Evolutionary conservation across 441 rosid species (phyloP), one percentile per base, ranked within the genome.

Genomic region (Pelargonium myrrhifolium): DNA sequence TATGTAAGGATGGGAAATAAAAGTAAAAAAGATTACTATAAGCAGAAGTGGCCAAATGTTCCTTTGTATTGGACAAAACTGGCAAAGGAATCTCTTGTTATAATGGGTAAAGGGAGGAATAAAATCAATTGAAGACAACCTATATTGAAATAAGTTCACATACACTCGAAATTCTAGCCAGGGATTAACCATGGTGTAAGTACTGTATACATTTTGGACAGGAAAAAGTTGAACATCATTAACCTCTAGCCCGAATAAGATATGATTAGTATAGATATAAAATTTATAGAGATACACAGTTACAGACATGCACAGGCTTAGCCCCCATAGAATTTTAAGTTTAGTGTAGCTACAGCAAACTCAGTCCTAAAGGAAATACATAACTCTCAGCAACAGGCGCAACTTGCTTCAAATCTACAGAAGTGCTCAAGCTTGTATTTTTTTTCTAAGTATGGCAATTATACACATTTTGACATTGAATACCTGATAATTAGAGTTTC

Each of bases 21-120:
- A 42, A 24, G 24, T 58, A 37, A 72, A 26, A 72, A 12, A 4
- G 12, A 65, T 61, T 15, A 51, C 20, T 65, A 59, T 56, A 62
- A 58, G 47, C 28, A 71, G 6, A 67, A 21, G 62, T 40, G 26
- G 62, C 24, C 68, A 45, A 39, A 60, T 60, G 59, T 26, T 53
- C 69, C 65, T 51, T 15, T 51, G 60, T 6, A 55, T 55, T 55
- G 60, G 60, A 55, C 26, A 18, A 18, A 22, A 55, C 49, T 24
- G 58, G 76, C 6, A 3, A 22, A 60, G 63, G 37, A 58, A 22
- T 60, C 63, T 60, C 20, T 22, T 60, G 63, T 24, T n/a, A 60
- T 21, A 60, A 22, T 10, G 28, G 28, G 12, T 24, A 21, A 58
- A 22, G 49, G 49, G 31, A 28, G 4, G 31, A 28, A 28, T 28